Percentiles rank a stretch among this genome's conserved stretches.
phyloP scores from a whole-genome alignment of 305 asterid genomes.

The Petunia hybrid region DNA sequence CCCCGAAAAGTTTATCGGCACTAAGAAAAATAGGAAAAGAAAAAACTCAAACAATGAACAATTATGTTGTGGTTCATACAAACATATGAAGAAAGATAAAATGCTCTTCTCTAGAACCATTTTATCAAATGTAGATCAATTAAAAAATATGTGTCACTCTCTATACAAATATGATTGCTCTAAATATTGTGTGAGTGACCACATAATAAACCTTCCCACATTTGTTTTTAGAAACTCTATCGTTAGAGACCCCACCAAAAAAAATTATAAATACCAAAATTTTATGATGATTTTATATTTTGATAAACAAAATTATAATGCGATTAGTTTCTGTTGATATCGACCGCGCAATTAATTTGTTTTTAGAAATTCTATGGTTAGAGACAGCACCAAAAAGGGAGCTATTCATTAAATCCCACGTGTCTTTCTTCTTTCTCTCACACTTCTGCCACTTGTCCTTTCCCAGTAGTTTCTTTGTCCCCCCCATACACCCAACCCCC shows the following conservation, averaged over 20 bases:
- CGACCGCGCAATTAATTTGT: not conserved
- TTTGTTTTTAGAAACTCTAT: not conserved
- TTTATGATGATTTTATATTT: not conserved
- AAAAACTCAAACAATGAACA: too few species aligned
- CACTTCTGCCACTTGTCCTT: constrained; percentile 69
- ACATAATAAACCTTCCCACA: constrained; percentile 1
- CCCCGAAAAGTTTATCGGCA: too few species aligned
- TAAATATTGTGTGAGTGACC: not conserved
- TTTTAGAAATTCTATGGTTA: constrained; percentile 43
- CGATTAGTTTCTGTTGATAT: not conserved
- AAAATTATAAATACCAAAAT: not conserved
- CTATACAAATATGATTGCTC: not conserved
- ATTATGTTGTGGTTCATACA: too few species aligned
- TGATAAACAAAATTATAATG: not conserved
- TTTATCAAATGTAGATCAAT: not conserved
- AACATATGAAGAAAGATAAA: not conserved
- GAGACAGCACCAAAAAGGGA: constrained; percentile 53
- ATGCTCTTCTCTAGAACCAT: not conserved
- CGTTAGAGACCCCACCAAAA: not conserved
- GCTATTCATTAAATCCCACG: constrained; percentile 66
- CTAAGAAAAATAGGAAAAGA: too few species aligned
- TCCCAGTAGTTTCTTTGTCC: constrained; percentile 42
- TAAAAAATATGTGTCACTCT: not conserved
- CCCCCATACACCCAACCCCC: constrained; percentile 27
- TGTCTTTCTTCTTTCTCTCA: constrained; percentile 52